Conservation (phyloP, 306 rosid species). For the Begonia fuchsioides region DNA sequence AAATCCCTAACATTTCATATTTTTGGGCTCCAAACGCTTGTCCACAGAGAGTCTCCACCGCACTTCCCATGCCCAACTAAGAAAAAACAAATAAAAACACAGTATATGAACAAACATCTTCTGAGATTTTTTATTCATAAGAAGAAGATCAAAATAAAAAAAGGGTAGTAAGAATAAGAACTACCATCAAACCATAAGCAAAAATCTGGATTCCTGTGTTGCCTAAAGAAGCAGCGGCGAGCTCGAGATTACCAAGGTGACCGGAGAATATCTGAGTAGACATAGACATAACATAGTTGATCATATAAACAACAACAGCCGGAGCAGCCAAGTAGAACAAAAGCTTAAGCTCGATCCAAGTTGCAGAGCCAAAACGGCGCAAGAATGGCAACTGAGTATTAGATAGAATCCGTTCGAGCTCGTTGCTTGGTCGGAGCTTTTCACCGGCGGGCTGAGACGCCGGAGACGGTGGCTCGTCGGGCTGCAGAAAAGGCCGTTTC, state of each 20-base stretch:
- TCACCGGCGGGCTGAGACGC: not conserved
- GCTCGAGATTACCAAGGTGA: constrained; percentile 48
- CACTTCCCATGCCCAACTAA: constrained; percentile 89
- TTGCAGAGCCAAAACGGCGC: constrained; percentile 26
- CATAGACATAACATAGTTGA: constrained; percentile 34
- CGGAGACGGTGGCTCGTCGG: not conserved
- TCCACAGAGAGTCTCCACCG: constrained; percentile 79
- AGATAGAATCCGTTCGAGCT: not conserved
- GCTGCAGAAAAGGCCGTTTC: not conserved
- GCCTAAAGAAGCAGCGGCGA: constrained; percentile 40
- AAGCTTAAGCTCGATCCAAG: constrained; percentile 23
- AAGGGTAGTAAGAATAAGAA: too few relatives aligned
- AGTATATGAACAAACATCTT: too few relatives aligned
- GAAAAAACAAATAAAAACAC: not conserved
- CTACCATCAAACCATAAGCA: constrained; percentile 45
- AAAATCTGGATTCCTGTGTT: constrained; percentile 45
- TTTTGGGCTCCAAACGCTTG: constrained; percentile 65
- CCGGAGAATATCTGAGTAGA: constrained; percentile 41
- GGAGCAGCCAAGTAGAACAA: constrained; percentile 36
- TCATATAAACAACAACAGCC: constrained; percentile 32
- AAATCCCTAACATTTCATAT: constrained; percentile 44
- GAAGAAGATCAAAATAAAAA: too few relatives aligned
- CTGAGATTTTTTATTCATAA: too few relatives aligned
- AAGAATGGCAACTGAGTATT: constrained; percentile 7
- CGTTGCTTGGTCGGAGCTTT: not conserved